Base-by-base conservation (phyloP, 495 filamentous ascomycete genomes). In the Aspergillus nidulans region DNA sequence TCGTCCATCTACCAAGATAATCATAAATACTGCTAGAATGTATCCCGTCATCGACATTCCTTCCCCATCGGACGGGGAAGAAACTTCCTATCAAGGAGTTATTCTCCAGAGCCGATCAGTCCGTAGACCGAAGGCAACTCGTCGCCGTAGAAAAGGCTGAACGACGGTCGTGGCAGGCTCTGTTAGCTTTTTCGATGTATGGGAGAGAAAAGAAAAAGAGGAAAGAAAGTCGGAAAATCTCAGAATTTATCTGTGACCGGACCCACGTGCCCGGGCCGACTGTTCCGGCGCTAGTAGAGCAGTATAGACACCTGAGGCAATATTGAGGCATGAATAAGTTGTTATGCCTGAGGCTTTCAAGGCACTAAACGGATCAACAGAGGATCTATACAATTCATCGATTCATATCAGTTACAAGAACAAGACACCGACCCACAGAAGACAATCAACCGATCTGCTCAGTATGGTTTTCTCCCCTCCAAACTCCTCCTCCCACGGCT, bases 31-130 rank as follows among this genome's bases (percentile, higher is more conserved):
- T n/a, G n/a, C n/a, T n/a, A n/a, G n/a, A n/a, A n/a, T 84, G 81
- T 84, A 61, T 81, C 81, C 81, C 79, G 77, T 84, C 80, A 81
- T 83, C 80, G 80, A 82, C 81, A 85, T 84, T 78, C 77, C 66
- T 70, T 69, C 64, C 77, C 75, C 81, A 83, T 77, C 63, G 78
- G 81, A 77, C 78, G 79, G 72, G 71, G 73, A 69, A 67, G 63
- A 72, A 81, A 84, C 81, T 85, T 85, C 81, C 81, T 85, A 83
- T 84, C 80, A 71, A 74, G 81, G 81, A 80, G 61, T 76, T 71
- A 58, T 64, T 83, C 80, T 83, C 71, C 80, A 80, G 79, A 82
- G 66, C 80, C 77, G 69, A 74, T 71, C 67, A 68, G 63, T 65
- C 71, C 66, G 66, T 36, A 63, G 68, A 67, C 60, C 72, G 77